These are phyloP conservation scores for Fusarium albidum DNA, from an alignment of 2,329 filamentous ascomycete species.

Conservation along the genomic window DNA sequence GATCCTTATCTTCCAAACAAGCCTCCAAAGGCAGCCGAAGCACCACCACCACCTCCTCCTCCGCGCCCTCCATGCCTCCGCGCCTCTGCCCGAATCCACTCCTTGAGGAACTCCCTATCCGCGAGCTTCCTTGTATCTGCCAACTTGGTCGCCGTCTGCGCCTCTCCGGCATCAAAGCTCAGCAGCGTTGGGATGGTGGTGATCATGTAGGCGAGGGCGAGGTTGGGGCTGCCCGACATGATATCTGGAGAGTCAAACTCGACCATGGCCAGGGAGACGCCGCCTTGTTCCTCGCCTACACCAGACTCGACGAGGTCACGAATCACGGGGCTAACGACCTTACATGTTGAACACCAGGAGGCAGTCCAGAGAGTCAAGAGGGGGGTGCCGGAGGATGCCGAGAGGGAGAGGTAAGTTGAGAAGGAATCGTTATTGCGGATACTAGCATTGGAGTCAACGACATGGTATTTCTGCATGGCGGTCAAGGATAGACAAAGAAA, in stretches of 20 bases:
- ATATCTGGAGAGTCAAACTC: slow-evolving; percentile 67
- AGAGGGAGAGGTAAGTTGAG: slow-evolving; percentile 63
- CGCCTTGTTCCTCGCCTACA: slow-evolving; percentile 63
- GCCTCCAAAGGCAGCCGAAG: slow-evolving; percentile 47
- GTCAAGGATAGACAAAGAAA: slow-evolving; percentile 3
- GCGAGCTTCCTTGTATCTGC: slow-evolving; percentile 57
- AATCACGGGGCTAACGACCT: slow-evolving; percentile 58
- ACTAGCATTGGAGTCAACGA: slow-evolving; percentile 45
- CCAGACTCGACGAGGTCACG: slow-evolving; percentile 57
- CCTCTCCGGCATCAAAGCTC: slow-evolving; percentile 64
- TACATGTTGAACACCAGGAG: slow-evolving; percentile 65
- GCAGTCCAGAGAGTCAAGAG: slow-evolving; percentile 70
- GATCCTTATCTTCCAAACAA: slow-evolving; percentile 50
- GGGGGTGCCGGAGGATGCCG: slow-evolving; percentile 60
- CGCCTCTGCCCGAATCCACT: slow-evolving; percentile 63
- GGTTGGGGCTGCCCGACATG: slow-evolving; percentile 50
- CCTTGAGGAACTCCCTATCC: slow-evolving; percentile 58
- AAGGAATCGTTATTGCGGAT: slow-evolving; percentile 64
- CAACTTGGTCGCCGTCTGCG: slow-evolving; percentile 57
- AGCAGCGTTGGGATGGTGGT: slow-evolving; percentile 65
- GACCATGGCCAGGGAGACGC: slow-evolving; percentile 61
- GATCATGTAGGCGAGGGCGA: slow-evolving; percentile 66
- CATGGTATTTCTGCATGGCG: slow-evolving; percentile 5
- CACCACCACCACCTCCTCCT: slow-evolving; percentile 49
- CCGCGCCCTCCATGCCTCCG: slow-evolving; percentile 54